These are phyloP conservation scores for Geoglossum glabrum DNA, from an alignment of 495 filamentous ascomycete genomes.

Conservation along the genomic window DNA sequence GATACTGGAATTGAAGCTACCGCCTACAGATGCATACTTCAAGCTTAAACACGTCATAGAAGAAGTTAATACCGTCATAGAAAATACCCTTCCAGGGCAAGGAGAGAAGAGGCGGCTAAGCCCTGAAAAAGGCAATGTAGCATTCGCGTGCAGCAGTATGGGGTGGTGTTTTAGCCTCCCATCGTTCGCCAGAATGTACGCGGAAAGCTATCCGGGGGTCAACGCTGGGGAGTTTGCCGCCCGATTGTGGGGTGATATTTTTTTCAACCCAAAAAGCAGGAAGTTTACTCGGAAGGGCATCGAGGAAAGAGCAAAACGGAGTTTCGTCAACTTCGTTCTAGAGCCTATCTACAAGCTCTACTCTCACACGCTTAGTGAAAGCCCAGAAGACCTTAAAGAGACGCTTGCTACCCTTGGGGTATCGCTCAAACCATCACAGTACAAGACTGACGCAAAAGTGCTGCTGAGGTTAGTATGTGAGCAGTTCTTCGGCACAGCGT, in stretches of 20 bases:
- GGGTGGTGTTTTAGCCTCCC: constrained; percentile 88
- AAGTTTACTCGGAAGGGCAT: constrained; percentile 75
- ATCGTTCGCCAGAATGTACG: constrained; percentile 92
- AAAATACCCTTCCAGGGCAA: constrained; percentile 63
- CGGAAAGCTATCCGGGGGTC: constrained; percentile 64
- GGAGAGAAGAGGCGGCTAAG: constrained; percentile 67
- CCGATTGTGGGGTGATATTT: constrained; percentile 90
- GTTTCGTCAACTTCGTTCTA: constrained; percentile 85
- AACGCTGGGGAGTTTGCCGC: constrained; percentile 59
- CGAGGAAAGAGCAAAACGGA: constrained; percentile 61
- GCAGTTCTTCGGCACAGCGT: constrained; percentile 81
- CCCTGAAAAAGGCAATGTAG: constrained; percentile 91
- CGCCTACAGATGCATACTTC: constrained; percentile 92
- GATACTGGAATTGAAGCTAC: constrained; percentile 85
- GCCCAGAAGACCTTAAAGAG: constrained; percentile 63
- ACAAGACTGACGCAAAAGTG: constrained; percentile 72
- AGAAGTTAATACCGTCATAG: constrained; percentile 90
- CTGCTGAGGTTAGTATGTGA: constrained; percentile 79
- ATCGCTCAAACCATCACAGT: constrained; percentile 71
- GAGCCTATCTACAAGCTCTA: constrained; percentile 97
- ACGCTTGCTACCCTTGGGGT: constrained; percentile 71
- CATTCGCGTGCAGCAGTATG: constrained; percentile 84
- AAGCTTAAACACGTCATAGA: constrained; percentile 96
- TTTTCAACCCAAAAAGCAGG: constrained; percentile 76
- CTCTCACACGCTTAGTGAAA: constrained; percentile 85